phyloP scores from a whole-genome alignment of 2,329 filamentous ascomycete species.

The Talaromyces albobiverticillius region DNA sequence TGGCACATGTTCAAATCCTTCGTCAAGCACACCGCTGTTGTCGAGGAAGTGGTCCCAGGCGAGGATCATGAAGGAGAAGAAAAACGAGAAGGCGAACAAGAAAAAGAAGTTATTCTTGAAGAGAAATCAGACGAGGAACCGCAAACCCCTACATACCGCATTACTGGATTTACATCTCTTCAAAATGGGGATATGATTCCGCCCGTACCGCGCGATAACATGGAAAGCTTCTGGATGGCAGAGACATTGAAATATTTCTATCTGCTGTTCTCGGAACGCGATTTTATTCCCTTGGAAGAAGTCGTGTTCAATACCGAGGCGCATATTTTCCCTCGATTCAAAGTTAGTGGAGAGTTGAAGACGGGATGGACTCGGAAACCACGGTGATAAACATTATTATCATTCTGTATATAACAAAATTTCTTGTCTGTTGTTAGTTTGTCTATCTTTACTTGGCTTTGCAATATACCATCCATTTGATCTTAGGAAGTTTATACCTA shows the following conservation, averaged over 20 bases:
- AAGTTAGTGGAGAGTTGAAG: conserved; percentile 56
- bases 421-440: too few relatives aligned
- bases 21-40: conserved; percentile 76
- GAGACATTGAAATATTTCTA: conserved; percentile 99
- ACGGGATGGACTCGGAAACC: conserved; percentile 39
- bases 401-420: neutral
- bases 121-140: conserved; percentile 4
- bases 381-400: conserved; percentile 3
- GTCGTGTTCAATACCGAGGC: conserved; percentile 96
- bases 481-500: too few relatives aligned
- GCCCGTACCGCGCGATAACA: conserved; percentile 73
- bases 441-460: too few relatives aligned
- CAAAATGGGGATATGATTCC: conserved; percentile 71
- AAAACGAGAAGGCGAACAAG: neutral
- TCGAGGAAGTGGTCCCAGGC: conserved; percentile 54
- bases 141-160: conserved; percentile 21
- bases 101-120: neutral
- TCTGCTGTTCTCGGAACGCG: conserved; percentile 80
- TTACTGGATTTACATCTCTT: conserved; percentile 74
- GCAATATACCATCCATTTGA: neutral
- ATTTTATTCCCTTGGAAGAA: conserved; percentile 78
- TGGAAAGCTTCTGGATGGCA: conserved; percentile 99
- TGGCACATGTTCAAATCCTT: conserved; percentile 99
- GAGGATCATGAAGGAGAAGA: conserved; percentile 18
- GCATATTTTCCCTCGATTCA: conserved; percentile 83